Evolutionary conservation across 2,329 filamentous ascomycete species (phyloP).

Genomic region (Elsinoe perseae): DNA sequence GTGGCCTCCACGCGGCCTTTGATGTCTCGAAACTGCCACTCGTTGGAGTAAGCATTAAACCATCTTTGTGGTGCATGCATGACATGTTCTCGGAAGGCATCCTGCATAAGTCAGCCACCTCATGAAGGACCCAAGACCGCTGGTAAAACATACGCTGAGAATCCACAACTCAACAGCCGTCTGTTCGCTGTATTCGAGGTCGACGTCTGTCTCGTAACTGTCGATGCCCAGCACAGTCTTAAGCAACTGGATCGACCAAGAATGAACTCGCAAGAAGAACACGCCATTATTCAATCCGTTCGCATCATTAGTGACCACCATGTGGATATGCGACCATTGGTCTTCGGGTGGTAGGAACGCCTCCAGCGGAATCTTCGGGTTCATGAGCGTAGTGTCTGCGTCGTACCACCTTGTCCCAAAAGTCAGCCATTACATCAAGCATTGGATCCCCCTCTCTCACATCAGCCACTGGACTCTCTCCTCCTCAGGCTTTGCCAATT

Average conservation of each 20-base stretch:
- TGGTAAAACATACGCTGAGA: slow-evolving; percentile 17
- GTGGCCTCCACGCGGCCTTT: neutral
- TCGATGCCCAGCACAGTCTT: slow-evolving; percentile 20
- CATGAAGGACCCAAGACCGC: slow-evolving; percentile 18
- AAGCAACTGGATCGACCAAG: slow-evolving; percentile 21
- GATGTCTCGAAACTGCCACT: slow-evolving; percentile 20
- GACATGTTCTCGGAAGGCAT: slow-evolving; percentile 4
- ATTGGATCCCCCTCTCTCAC: slow-evolving; percentile 19
- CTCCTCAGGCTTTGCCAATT: slow-evolving; percentile 25
- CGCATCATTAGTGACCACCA: slow-evolving; percentile 21
- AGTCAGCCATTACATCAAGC: neutral
- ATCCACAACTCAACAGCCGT: slow-evolving; percentile 17
- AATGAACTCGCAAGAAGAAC: slow-evolving; percentile 25
- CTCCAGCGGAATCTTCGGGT: slow-evolving; percentile 23
- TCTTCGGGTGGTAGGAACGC: slow-evolving; percentile 25
- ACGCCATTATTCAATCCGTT: slow-evolving; percentile 21
- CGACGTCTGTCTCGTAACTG: slow-evolving; percentile 18
- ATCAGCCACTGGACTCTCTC: slow-evolving; percentile 28
- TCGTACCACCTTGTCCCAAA: slow-evolving; percentile 18
- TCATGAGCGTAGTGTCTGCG: slow-evolving; percentile 22
- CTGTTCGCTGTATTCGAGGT: slow-evolving; percentile 20
- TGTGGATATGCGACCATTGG: slow-evolving; percentile 19
- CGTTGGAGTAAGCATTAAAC: slow-evolving; percentile 39
- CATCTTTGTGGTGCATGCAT: slow-evolving; percentile 31
- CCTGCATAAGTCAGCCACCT: neutral